Evolutionary conservation across 441 rosid species (phyloP), one percentile per base, ranked within the genome.

Genomic region (Bruguiera hainesii): DNA sequence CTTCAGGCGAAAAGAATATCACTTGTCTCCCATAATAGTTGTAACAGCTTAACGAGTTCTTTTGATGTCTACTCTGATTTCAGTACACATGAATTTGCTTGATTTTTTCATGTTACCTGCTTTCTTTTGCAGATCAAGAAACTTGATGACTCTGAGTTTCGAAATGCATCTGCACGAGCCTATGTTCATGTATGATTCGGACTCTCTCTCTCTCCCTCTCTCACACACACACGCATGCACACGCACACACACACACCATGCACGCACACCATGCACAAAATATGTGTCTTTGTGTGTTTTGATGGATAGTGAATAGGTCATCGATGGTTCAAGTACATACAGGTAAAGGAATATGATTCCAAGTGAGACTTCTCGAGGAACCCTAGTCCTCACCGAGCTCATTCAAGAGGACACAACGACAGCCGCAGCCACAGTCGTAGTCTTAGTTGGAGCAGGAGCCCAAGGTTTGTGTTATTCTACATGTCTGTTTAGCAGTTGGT

Each of bases 331-430:
- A 48, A 52, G 29, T 46, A 10, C 37, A 18, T 76, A 30, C 42
- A 88, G 95, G 97, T 91, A 64, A 84, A 84, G 82, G 96, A 89
- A 74, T 89, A 94, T 73, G 98, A 91, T 76, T 84, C 92, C 26
- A 95, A 81, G 83, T 67, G 85, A 64, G 96, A 90, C 72, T 66
- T 65, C 46, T 93, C 97, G 1, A 81, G 84, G 74, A 95, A 98
- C 66, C 97, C 97, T 62, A 79, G 87, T 75, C 91, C 88, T 57
- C 96, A 95, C 48, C 84, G 89, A 65, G 85, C 95, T 71, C 75
- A 63, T 72, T 89, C 93, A 42, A 83, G 80, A 76, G 90, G 90
- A 37, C 76, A 81, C 15, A 83, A 84, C 62, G 69, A 70, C 42
- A 85, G 95, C 66, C 81, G 71, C 46, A 83, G 90, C 51, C 84